Percentiles rank a stretch among this genome's conserved stretches.
Conservation (phyloP, 2,329 filamentous ascomycete genomes). For the Penicillium sp. region DNA sequence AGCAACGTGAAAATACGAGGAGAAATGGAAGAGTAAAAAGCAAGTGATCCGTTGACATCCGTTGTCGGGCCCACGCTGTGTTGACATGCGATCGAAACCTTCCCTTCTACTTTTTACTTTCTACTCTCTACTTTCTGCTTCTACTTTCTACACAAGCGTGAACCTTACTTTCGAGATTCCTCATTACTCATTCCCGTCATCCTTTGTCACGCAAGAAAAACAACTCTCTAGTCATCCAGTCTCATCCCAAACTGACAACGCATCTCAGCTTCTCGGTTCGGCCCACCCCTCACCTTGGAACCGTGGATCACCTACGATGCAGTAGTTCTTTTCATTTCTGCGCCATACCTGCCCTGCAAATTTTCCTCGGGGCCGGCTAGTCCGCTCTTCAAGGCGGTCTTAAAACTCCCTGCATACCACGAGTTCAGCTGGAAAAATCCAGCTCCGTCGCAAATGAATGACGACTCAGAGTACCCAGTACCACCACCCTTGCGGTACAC, state of each 20-base stretch:
- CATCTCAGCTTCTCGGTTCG: slow-evolving; percentile 1
- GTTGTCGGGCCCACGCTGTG: slow-evolving; percentile 17
- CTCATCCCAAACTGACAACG: slow-evolving; percentile 4
- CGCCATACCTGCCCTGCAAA: background rate
- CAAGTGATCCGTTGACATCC: background rate
- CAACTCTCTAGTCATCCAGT: background rate
- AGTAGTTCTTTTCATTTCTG: slow-evolving; percentile 1
- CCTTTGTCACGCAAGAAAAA: background rate
- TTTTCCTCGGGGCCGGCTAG: background rate
- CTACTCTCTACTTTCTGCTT: no score
- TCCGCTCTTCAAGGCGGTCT: background rate
- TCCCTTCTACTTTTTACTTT: no score
- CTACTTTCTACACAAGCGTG: background rate
- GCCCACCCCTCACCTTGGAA: slow-evolving; percentile 5
- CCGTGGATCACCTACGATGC: slow-evolving; percentile 6
- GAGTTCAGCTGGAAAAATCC: background rate
- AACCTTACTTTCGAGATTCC: background rate
- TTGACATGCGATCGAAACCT: slow-evolving; percentile 4
- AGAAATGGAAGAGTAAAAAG: no score
- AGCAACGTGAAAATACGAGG: no score
- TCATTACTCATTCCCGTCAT: slow-evolving; percentile 1
- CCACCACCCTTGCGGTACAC: slow-evolving; percentile 22
- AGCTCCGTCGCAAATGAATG: slow-evolving; percentile 2
- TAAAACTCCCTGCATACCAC: background rate
- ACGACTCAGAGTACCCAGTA: slow-evolving; percentile 11